Evolutionary conservation across 768 basidiomycete species (phyloP), one percentile per base, ranked within the genome.

Genomic region (Boletus tomentosulus): DNA sequence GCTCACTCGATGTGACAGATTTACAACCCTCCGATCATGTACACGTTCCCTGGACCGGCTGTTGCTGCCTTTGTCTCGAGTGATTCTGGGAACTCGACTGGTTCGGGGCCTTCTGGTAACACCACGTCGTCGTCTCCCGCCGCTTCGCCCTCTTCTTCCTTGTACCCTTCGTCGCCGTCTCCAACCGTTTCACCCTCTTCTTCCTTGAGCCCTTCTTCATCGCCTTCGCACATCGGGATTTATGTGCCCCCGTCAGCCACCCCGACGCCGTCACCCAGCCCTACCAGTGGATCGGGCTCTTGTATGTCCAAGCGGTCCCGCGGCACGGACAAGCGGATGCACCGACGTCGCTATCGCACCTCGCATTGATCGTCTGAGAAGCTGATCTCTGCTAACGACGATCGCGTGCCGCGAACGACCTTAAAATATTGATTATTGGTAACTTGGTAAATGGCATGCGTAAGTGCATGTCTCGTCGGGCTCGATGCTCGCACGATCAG

Each of bases 21-120:
- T 19, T 72, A 73, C 47, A 58, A 70, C 54, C 64, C 71, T 2
- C 62, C 61, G 4, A 15, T 66, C 31, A 57, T 48, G 6, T 85
- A 85, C 56, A 60, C 54, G n/a, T 83, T 82, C 74, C 82, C 83
- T 19, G 83, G 83, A 3, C 83, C 80, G 8, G 28, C 68, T 10
- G 64, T 82, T 15, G 78, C 79, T 34, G 61, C 71, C 31, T 76
- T 82, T 44, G 72, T 75, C 30, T 25, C 12, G 22, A 51, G 57
- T 28, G 31, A 31, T 11, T 22, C 38, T 39, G 41, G 41, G 24
- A 25, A 13, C n/a, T 42, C 49, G 24, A 24, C 41, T 5, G 3
- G 12, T 25, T 42, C 41, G 6, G 24, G 11, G 22, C 12, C 33
- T 34, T 25, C 41, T 24, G 41, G 41, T 25, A 42, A 42, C 6